Evolutionary conservation across 768 basidiomycete species (phyloP).

Genomic region (Coprinopsis strossmayeri): DNA sequence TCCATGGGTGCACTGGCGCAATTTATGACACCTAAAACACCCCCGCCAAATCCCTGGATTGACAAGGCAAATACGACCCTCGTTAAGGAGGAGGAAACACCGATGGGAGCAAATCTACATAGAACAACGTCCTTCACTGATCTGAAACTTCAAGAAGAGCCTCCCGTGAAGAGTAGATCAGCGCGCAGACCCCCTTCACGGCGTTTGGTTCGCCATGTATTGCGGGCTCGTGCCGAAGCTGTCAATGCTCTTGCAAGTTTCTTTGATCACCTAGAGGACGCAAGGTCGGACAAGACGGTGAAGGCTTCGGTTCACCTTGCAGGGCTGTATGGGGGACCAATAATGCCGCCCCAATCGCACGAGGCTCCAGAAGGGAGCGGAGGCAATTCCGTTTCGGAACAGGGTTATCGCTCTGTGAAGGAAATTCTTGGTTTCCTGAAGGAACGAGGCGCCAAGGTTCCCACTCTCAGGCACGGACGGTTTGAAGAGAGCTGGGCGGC

Average conservation of each 20-base stretch:
- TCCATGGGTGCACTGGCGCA: conserved; percentile 65
- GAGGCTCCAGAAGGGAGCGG: conserved; percentile 19
- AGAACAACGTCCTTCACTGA: conserved; percentile 18
- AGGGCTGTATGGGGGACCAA: conserved; percentile 39
- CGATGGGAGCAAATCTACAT: conserved; percentile 11
- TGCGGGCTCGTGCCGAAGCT: conserved; percentile 81
- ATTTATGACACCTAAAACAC: conserved; percentile 61
- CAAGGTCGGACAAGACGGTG: conserved; percentile 31
- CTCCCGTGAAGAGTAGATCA: conserved; percentile 30
- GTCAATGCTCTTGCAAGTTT: conserved; percentile 67
- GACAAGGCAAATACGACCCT: conserved; percentile 34
- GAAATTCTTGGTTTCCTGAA: conserved; percentile 74
- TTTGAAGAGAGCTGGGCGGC: conserved; percentile 63
- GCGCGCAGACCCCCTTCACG: conserved; percentile 64
- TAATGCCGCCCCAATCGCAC: conserved; percentile 26
- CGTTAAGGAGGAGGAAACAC: conserved; percentile 14
- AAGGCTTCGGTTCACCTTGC: conserved; percentile 42
- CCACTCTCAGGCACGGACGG: conserved; percentile 36
- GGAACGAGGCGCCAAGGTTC: conserved; percentile 66
- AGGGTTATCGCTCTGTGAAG: conserved; percentile 57
- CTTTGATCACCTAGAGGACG: conserved; percentile 55
- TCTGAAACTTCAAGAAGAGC: conserved; percentile 29
- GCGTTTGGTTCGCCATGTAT: conserved; percentile 81
- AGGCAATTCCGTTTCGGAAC: conserved; percentile 12
- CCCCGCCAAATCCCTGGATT: conserved; percentile 69